A percentile compares a stretch with the other conserved stretches of the same genome.
Evolutionary conservation across 768 basidiomycete species (phyloP).

Genomic region (Calvatia gigantea): DNA sequence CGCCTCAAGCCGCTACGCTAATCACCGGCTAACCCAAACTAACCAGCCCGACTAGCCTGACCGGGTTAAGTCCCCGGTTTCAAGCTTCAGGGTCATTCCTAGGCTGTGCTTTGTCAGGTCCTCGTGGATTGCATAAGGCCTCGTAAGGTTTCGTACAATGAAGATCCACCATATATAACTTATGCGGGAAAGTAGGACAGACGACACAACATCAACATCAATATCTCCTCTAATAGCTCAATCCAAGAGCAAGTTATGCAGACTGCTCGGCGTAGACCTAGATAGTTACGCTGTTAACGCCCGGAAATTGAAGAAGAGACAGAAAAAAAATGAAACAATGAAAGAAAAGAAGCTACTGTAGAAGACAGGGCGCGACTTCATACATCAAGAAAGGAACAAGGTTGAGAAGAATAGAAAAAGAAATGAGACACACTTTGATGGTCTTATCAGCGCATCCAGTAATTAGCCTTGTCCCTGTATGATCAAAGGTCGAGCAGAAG

Average conservation of each 20-base stretch:
- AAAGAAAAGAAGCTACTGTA: too few relatives aligned
- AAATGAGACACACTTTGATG: conserved; percentile 69
- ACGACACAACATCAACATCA: neutral
- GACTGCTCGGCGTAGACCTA: conserved; percentile 12
- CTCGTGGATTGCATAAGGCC: neutral
- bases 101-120: too few relatives aligned
- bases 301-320: too few relatives aligned
- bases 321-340: too few relatives aligned
- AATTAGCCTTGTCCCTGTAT: conserved; percentile 90
- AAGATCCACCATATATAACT: neutral
- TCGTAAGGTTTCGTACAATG: neutral
- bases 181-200: neutral
- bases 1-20: neutral
- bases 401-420: neutral
- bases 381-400: neutral
- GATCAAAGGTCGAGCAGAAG: conserved; percentile 96
- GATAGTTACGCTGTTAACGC: too few relatives aligned
- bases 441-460: conserved; percentile 99
- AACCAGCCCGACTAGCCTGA: neutral
- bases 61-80: neutral
- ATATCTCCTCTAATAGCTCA: too few relatives aligned
- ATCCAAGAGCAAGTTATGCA: neutral
- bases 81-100: neutral
- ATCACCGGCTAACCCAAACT: neutral
- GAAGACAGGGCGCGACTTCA: too few relatives aligned